Conservation (phyloP, 805 yeast genomes). For the Candida corydali region DNA sequence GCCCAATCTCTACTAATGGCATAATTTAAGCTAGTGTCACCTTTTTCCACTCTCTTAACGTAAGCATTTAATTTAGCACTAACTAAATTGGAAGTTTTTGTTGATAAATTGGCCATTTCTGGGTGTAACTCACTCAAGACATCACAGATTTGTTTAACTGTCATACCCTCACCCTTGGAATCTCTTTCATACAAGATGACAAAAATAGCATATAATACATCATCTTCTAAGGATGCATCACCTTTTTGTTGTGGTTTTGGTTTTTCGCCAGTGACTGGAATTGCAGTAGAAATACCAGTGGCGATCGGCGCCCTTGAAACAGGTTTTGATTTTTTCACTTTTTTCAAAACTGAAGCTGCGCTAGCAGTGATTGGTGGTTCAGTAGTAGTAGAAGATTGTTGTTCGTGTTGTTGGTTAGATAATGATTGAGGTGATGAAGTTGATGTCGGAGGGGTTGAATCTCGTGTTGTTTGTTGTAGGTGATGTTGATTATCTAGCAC, state of each 20-base stretch:
- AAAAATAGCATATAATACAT: conserved; percentile 72
- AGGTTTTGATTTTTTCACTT: conserved; percentile 30
- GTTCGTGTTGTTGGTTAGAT: not conserved
- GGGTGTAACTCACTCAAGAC: conserved; percentile 70
- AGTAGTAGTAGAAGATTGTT: conserved; percentile 1
- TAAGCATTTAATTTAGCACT: conserved; percentile 82
- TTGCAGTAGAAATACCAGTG: conserved; percentile 71
- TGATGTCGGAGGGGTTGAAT: conserved; percentile 27
- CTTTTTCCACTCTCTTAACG: conserved; percentile 80
- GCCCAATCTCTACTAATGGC: conserved; percentile 88
- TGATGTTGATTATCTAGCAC: conserved; percentile 27
- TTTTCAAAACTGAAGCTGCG: conserved; percentile 9
- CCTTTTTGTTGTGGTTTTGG: conserved; percentile 68
- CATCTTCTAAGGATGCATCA: conserved; percentile 62
- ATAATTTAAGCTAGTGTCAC: conserved; percentile 67
- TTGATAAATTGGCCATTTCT: conserved; percentile 75
- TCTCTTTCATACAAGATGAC: conserved; percentile 67
- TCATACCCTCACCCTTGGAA: conserved; percentile 71
- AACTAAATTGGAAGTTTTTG: conserved; percentile 76
- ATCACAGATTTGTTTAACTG: conserved; percentile 86
- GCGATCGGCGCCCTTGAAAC: conserved; percentile 51
- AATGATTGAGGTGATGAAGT: conserved; percentile 12
- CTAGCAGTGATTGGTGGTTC: conserved; percentile 9
- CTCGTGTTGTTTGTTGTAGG: conserved; percentile 14
- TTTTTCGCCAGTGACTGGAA: conserved; percentile 71